Evolutionary conservation across 1,284 basidiomycete genomes (phyloP).

Genomic region (Moesziomyces antarcticus): DNA sequence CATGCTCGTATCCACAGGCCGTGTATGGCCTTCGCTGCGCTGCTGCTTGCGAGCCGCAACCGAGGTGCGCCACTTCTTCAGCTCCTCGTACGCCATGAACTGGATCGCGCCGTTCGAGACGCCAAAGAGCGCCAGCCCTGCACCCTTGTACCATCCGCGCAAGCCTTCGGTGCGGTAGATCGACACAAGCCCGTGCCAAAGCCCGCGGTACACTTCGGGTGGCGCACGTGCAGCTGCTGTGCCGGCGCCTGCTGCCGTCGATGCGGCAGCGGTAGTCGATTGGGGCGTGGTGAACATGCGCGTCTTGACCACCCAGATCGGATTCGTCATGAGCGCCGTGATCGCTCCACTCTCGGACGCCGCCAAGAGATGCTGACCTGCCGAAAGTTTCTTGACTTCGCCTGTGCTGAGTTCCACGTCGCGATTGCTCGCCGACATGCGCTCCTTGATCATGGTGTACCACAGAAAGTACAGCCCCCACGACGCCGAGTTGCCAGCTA

Average conservation of each 20-base stretch:
- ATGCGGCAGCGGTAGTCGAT: constrained; percentile 52
- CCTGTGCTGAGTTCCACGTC: constrained; percentile 14
- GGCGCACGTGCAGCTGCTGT: constrained; percentile 5
- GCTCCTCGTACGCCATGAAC: constrained; percentile 95
- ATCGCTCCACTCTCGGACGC: constrained; percentile 92
- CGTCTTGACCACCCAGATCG: constrained; percentile 98
- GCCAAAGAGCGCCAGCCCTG: constrained; percentile 87
- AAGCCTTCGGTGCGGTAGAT: constrained; percentile 74
- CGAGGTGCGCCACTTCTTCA: constrained; percentile 82
- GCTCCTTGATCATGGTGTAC: constrained; percentile 93
- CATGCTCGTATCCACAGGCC: constrained; percentile 18
- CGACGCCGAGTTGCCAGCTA: constrained; percentile 94
- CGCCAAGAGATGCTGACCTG: constrained; percentile 85
- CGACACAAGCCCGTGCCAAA: constrained; percentile 53
- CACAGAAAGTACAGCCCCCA: constrained; percentile 99
- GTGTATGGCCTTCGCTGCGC: neutral
- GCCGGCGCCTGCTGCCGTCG: constrained; percentile 3
- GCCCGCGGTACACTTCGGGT: constrained; percentile 52
- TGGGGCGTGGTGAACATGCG: constrained; percentile 88
- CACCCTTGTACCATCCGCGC: constrained; percentile 86
- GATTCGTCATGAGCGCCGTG: constrained; percentile 95
- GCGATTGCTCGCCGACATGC: constrained; percentile 54
- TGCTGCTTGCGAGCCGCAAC: constrained; percentile 25
- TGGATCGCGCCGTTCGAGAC: constrained; percentile 96
- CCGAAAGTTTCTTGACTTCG: constrained; percentile 71